Evolutionary conservation across 345 rosid species (phyloP).

Genomic region (Arabis hirsuta): DNA sequence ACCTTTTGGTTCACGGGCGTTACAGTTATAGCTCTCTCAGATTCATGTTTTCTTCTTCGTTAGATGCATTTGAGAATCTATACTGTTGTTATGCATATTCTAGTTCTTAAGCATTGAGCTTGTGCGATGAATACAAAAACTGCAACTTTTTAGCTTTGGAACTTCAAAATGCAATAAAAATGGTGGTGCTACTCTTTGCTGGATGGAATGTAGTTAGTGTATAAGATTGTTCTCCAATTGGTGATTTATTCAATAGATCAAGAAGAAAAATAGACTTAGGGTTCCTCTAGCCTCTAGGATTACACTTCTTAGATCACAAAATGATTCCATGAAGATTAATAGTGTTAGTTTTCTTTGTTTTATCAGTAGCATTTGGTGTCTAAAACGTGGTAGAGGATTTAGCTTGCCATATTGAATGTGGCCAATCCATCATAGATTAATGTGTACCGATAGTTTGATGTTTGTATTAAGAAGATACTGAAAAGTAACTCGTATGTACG

Average conservation of each 20-base stretch:
- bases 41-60: not conserved
- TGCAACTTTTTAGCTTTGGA: no score
- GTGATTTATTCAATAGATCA: not conserved
- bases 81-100: no score
- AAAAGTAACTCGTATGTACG: not conserved
- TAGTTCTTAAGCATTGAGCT: no score
- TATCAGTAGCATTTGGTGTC: not conserved
- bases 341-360: not conserved
- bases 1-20: no score
- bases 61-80: no score
- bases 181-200: no score
- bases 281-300: not conserved
- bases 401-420: not conserved
- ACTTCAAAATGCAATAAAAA: no score
- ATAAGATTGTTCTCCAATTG: not conserved
- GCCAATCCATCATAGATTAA: not conserved
- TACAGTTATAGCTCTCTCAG: constrained; percentile 17
- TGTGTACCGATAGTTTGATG: not conserved
- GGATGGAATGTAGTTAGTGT: no score
- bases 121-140: no score
- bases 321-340: not conserved
- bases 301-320: not conserved
- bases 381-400: not conserved
- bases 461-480: not conserved
- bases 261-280: not conserved